Base-by-base conservation (phyloP, 352 stramenopile genomes). In the Elongisporangium senticosum region DNA sequence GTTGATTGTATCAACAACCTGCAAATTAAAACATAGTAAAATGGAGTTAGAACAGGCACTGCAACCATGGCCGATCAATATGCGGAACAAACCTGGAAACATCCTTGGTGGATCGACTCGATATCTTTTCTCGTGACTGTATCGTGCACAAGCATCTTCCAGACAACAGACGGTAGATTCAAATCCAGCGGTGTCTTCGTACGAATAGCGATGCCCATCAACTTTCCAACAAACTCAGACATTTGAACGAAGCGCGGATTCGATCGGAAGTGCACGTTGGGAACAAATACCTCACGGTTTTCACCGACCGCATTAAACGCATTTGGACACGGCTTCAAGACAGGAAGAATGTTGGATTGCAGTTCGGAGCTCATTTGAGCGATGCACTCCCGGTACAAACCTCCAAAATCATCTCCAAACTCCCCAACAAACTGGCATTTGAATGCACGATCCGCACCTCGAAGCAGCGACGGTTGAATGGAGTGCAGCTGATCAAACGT, bases 161-260 rank as follows among this genome's bases (percentile, higher is more conserved):
- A 98, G 20, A 98, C 84, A 17, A 97, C 74, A 0, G 86, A 71
- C 22, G 94, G 86, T 22, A 98, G 68, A 56, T 97, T 96, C 48
- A 98, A 62, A 43, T 96, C 90, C 14, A 98, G 72, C 52, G 90
- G 94, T 24, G 94, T 96, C 74, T 97, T 97, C 19, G 89, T 96
- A 43, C 95, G 89, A 33, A 98, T 86, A 20, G 91, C 90, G 50
- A 98, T 90, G 20, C 94, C 95, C 59, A 97, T 96, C 17, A 98
- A 75, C 61, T 98, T 97, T 15, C 95, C 95, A 14, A 98, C 75
- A 62, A 98, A 98, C 59, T 96, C 84, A 40, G 93, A 91, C 92
- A 98, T 98, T 21, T 88, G 74, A 0, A 95, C 65, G 7, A 85
- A 72, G 11, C 75, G 71, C 17, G 72, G 58, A 51, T 86, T 72